Percentiles rank a stretch among this genome's conserved stretches.
Conservation (phyloP, 2,329 filamentous ascomycete species). For the Zymoseptoria tritici region DNA sequence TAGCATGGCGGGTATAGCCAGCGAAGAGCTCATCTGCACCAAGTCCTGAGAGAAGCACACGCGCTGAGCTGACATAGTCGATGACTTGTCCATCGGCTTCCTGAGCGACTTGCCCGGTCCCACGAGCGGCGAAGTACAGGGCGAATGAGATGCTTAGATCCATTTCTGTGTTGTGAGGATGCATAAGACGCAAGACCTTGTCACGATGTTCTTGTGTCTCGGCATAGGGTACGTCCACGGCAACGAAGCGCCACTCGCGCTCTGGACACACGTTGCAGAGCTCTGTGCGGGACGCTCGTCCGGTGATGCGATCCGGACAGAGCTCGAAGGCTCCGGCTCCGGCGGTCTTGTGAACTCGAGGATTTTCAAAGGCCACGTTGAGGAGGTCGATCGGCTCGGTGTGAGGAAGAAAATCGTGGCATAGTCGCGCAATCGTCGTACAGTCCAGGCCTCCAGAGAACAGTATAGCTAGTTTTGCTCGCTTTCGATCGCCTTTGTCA, state of each 20-base stretch:
- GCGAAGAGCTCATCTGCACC: constrained; percentile 96
- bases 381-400: constrained; percentile 73
- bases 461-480: constrained; percentile 62
- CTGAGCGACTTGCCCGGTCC: constrained; percentile 36
- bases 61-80: constrained; percentile 60
- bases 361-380: constrained; percentile 96
- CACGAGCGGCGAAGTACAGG: constrained; percentile 88
- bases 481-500: constrained; percentile 5
- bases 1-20: constrained; percentile 77
- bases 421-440: constrained; percentile 72
- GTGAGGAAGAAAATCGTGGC: constrained; percentile 65
- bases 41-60: constrained; percentile 82
- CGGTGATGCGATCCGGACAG: constrained; percentile 87
- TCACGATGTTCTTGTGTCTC: constrained; percentile 64
- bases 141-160: constrained; percentile 90
- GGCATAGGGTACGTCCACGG: constrained; percentile 73
- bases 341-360: constrained; percentile 48
- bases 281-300: constrained; percentile 71
- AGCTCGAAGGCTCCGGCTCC: constrained; percentile 56
- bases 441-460: constrained; percentile 96
- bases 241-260: constrained; percentile 75
- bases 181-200: constrained; percentile 68
- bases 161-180: constrained; percentile 97
- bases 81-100: constrained; percentile 8
- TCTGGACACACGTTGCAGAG: constrained; percentile 60